Base-by-base conservation (phyloP, 768 basidiomycete species). In the Kwoniella bestiolae region DNA sequence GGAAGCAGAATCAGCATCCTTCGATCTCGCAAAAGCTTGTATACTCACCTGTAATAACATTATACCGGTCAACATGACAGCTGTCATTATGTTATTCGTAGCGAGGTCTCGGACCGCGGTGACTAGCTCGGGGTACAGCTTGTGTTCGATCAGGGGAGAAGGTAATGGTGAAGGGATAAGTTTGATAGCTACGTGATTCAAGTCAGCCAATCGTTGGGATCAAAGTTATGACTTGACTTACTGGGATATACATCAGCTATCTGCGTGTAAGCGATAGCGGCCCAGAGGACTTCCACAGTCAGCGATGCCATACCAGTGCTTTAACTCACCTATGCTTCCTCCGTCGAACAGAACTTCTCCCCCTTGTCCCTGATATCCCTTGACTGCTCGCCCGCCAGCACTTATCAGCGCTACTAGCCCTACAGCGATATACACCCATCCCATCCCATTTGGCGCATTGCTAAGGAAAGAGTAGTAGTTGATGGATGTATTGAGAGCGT, bases 341-440 rank as follows among this genome's bases (percentile, higher is more conserved):
- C 75, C 80, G 59, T 82, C 81, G 63, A 82, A 82, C 14, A 82
- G 60, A 12, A 78, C 74, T 57, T 79, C 80, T 12, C 81, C 81
- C 12, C 71, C 70, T n/a, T 61, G 45, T 2, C 74, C 74, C 49
- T 51, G 63, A 49, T 71, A 71, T 0, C 71, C 79, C 52, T 76
- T 76, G 46, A 74, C 59, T 25, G 70, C 47, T 47, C 79, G 68
- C 47, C 75, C 79, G 1, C 66, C 72, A 5, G 73, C 60, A 38
- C 71, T 70, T 6, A 68, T 26, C 28, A 75, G 34, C 23, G 80
- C 79, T 3, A 73, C 50, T 8, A 71, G 29, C 9, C 74, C 79
- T 4, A 79, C 64, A 6, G 44, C 57, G 7, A 76, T 56, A 35
- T 76, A 76, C 0, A 69, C 56, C 69, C 76, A 75, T 52, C 72